Conservation (phyloP, 1,139 yeast genomes). For the Candida tetrigidarum region DNA sequence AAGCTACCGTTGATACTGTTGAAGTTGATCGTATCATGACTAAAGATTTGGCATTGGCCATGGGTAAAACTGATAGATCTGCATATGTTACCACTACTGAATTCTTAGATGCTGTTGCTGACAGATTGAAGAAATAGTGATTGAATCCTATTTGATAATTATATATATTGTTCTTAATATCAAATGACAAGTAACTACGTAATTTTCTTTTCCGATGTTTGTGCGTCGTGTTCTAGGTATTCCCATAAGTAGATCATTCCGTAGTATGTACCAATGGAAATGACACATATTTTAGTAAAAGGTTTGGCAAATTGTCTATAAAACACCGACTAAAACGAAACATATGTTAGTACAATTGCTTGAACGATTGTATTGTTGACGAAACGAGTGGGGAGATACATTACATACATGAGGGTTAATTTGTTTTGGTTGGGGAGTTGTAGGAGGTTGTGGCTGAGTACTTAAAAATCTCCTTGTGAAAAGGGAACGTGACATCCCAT, state of each 20-base stretch:
- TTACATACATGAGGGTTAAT: conserved; percentile 22
- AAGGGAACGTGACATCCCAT: too few species aligned
- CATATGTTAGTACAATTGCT: conserved; percentile 1
- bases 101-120: conserved; percentile 73
- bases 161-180: too few species aligned
- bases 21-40: conserved; percentile 79
- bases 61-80: conserved; percentile 66
- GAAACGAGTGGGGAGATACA: too few species aligned
- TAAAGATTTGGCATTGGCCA: conserved; percentile 78
- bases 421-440: conserved; percentile 1
- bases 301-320: conserved; percentile 25
- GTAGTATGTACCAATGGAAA: conserved; percentile 25
- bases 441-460: not conserved
- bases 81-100: conserved; percentile 77
- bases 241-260: conserved; percentile 17
- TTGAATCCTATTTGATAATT: too few species aligned
- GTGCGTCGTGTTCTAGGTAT: conserved; percentile 13
- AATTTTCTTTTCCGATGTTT: conserved; percentile 2
- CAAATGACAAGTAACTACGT: too few species aligned
- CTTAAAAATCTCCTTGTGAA: conserved; percentile 1
- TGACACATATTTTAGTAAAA: conserved; percentile 22
- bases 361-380: not conserved
- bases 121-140: conserved; percentile 37
- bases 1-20: conserved; percentile 73
- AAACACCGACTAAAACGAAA: conserved; percentile 19